Percentiles rank a stretch among this genome's conserved stretches.
Conservation (phyloP, 345 rosid genomes). For the Aurinia saxatilis region DNA sequence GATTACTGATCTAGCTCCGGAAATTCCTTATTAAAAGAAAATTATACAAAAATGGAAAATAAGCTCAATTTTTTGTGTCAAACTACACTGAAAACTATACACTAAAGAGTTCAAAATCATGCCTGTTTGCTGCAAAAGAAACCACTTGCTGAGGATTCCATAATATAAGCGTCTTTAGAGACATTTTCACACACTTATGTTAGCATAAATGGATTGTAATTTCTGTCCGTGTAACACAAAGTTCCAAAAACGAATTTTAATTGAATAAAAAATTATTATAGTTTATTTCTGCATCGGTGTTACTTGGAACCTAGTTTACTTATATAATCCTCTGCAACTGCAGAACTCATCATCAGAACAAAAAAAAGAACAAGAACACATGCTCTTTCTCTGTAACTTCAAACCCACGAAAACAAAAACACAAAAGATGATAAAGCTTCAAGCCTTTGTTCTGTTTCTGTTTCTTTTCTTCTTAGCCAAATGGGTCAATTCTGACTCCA, state of each 20-base stretch:
- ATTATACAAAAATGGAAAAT: too few species aligned
- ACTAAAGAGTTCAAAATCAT: neutral
- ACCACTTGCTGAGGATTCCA: neutral
- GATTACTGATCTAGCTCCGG: too few species aligned
- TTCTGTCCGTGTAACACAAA: slow-evolving; percentile 12
- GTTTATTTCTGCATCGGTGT: slow-evolving; percentile 11
- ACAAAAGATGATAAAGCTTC: slow-evolving; percentile 13
- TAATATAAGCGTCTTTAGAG: neutral
- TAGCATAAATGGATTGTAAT: too few species aligned
- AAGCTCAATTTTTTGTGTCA: too few species aligned
- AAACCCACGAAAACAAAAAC: slow-evolving; percentile 15
- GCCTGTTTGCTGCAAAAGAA: neutral
- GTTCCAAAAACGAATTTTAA: slow-evolving; percentile 3
- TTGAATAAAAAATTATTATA: neutral
- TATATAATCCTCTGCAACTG: neutral
- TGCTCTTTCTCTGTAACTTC: slow-evolving; percentile 22
- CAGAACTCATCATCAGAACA: slow-evolving; percentile 2
- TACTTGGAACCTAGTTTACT: slow-evolving; percentile 10
- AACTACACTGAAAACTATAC: neutral
- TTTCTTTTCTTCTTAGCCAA: slow-evolving; percentile 21
- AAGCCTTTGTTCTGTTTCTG: slow-evolving; percentile 17
- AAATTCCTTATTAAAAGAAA: too few species aligned
- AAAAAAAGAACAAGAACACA: slow-evolving; percentile 6
- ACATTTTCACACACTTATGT: too few species aligned
- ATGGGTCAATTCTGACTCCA: slow-evolving; percentile 25